These are phyloP conservation scores for Hygrophorus pudorinus DNA, from an alignment of 768 basidiomycete genomes.

Conservation along the genomic window DNA sequence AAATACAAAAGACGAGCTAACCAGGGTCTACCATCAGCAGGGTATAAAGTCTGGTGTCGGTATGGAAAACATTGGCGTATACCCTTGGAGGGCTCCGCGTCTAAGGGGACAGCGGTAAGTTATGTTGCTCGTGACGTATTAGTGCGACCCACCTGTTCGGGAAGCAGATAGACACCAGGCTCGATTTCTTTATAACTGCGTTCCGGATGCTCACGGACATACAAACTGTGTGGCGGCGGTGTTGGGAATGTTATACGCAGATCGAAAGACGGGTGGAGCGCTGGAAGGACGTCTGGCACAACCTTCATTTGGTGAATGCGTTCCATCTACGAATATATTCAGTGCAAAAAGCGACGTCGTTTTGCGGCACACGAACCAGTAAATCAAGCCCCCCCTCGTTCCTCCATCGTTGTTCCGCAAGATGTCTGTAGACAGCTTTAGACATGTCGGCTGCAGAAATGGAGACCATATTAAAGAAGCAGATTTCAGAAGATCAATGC, in stretches of 20 bases:
- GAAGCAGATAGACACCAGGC: slow-evolving; percentile 58
- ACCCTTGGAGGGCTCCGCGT: slow-evolving; percentile 57
- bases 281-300: slow-evolving; percentile 76
- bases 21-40: slow-evolving; percentile 85
- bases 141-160: slow-evolving; percentile 49
- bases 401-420: slow-evolving; percentile 80
- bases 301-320: slow-evolving; percentile 87
- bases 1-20: slow-evolving; percentile 17
- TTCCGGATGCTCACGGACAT: slow-evolving; percentile 16
- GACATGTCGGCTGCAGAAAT: slow-evolving; percentile 49
- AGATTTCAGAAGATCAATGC: background rate
- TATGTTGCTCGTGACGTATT: background rate
- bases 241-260: slow-evolving; percentile 48
- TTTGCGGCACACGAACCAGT: slow-evolving; percentile 42
- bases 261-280: slow-evolving; percentile 63
- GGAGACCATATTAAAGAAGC: background rate
- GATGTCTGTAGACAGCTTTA: slow-evolving; percentile 63
- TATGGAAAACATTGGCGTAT: slow-evolving; percentile 71
- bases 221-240: slow-evolving; percentile 15
- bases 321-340: slow-evolving; percentile 58
- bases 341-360: background rate
- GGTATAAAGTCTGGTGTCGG: slow-evolving; percentile 75
- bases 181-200: slow-evolving; percentile 41
- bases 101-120: slow-evolving; percentile 22
- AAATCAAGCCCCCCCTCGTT: slow-evolving; percentile 77